A percentile compares a stretch with the other conserved stretches of the same genome.
phyloP scores from a whole-genome alignment of 768 basidiomycete species.

The Lentinus tigrinus region DNA sequence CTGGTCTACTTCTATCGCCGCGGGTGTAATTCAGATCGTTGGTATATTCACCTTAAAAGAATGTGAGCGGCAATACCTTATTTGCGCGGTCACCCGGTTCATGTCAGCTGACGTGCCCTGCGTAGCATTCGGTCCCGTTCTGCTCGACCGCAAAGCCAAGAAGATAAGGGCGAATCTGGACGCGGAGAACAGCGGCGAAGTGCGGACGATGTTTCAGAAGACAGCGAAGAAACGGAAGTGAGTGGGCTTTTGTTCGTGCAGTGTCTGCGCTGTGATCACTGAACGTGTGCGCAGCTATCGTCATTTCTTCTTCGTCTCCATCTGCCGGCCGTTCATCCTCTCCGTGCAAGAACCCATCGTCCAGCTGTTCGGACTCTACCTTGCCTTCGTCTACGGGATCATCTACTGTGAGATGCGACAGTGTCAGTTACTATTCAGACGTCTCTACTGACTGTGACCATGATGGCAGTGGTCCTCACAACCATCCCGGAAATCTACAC shows the following conservation, averaged over 20 bases:
- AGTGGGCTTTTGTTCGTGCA: neutral
- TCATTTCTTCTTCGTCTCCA: conserved; percentile 47
- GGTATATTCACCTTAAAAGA: conserved; percentile 62
- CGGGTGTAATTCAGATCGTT: conserved; percentile 49
- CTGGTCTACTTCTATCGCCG: conserved; percentile 66
- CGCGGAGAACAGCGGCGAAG: conserved; percentile 40
- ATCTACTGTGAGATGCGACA: conserved; percentile 47
- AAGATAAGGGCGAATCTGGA: conserved; percentile 45
- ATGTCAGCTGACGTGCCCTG: conserved; percentile 16
- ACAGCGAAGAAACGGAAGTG: conserved; percentile 41
- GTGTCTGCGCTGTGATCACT: neutral
- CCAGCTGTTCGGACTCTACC: conserved; percentile 64
- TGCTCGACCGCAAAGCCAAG: conserved; percentile 52
- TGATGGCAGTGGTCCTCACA: conserved; percentile 59
- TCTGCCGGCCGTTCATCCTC: conserved; percentile 66
- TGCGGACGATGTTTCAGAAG: conserved; percentile 49
- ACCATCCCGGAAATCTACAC: conserved; percentile 61
- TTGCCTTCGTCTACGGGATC: conserved; percentile 67
- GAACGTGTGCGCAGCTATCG: conserved; percentile 42
- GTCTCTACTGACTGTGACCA: neutral
- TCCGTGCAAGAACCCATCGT: conserved; percentile 64
- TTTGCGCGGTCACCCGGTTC: neutral
- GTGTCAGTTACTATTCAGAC: neutral
- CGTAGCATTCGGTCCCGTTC: conserved; percentile 23
- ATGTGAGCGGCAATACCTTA: conserved; percentile 40